phyloP scores from a whole-genome alignment of 2,329 filamentous ascomycete species.

The Aspergillus felis region DNA sequence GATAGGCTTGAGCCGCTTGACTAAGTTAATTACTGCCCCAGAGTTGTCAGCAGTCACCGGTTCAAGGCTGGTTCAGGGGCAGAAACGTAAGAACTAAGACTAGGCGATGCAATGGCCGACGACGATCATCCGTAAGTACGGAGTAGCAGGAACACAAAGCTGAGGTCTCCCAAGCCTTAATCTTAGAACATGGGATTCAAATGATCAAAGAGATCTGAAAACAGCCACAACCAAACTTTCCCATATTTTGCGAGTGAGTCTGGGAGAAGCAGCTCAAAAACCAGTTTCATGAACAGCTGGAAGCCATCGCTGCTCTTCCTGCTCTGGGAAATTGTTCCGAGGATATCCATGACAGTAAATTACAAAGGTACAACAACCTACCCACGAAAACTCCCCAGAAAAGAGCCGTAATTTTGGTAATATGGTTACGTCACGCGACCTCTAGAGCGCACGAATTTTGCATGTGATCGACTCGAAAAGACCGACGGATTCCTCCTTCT shows the following conservation, averaged over 20 bases:
- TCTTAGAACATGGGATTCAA: neutral
- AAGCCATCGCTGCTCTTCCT: neutral
- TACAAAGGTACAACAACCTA: slow-evolving; percentile 2
- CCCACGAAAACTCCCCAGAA: neutral
- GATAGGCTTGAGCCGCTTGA: neutral
- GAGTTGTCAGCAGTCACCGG: neutral
- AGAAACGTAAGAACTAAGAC: slow-evolving; percentile 3
- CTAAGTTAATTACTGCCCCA: neutral
- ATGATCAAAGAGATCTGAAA: neutral
- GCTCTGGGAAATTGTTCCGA: slow-evolving; percentile 18
- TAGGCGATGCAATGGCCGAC: neutral
- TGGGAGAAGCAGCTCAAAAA: neutral
- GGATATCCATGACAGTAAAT: slow-evolving; percentile 7
- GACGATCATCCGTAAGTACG: slow-evolving; percentile 13
- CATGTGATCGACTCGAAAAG: slow-evolving; percentile 32
- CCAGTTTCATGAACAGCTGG: neutral
- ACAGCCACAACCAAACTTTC: neutral
- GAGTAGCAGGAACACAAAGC: slow-evolving; percentile 5
- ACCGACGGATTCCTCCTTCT: slow-evolving; percentile 20
- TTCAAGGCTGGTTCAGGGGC: slow-evolving; percentile 18
- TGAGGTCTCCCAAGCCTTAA: slow-evolving; percentile 10
- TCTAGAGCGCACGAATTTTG: slow-evolving; percentile 13
- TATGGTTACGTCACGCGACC: slow-evolving; percentile 34
- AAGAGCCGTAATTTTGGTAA: slow-evolving; percentile 24
- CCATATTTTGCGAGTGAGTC: neutral